Conservation (phyloP, 208 protist genomes). For the Trypanosoma rangeli region DNA sequence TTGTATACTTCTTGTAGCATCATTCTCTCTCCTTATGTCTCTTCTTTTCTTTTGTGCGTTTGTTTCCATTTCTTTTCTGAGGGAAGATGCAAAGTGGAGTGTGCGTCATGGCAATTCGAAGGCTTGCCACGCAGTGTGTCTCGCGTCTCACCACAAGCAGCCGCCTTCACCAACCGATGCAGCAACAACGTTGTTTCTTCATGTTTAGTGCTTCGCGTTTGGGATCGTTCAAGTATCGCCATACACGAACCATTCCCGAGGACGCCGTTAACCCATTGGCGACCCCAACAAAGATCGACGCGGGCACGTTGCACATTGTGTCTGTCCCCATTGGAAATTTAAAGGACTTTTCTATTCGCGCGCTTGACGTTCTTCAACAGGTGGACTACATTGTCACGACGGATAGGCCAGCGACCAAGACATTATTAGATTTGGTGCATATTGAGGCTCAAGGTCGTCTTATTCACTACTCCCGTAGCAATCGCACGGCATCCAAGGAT, state of each 20-base stretch:
- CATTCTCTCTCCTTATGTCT: too few relatives aligned
- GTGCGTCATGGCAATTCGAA: background rate
- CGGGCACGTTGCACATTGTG: conserved; percentile 79
- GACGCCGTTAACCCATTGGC: conserved; percentile 83
- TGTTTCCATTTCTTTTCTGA: background rate
- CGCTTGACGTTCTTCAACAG: conserved; percentile 75
- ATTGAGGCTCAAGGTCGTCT: conserved; percentile 78
- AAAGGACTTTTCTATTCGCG: conserved; percentile 88
- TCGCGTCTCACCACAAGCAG: background rate
- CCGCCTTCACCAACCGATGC: background rate
- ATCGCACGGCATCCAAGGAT: conserved; percentile 54
- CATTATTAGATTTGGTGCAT: conserved; percentile 81
- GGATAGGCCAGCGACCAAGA: conserved; percentile 80
- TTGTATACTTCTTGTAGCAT: too few relatives aligned
- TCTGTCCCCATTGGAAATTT: conserved; percentile 92
- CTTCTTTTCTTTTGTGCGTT: background rate
- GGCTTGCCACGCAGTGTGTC: background rate
- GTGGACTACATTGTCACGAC: conserved; percentile 91
- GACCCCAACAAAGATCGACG: conserved; percentile 76
- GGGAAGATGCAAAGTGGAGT: background rate
- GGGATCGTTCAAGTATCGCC: conserved; percentile 63
- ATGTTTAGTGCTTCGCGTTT: conserved; percentile 1
- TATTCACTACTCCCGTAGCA: conserved; percentile 84
- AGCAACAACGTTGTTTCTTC: conserved; percentile 18
- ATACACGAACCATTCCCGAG: conserved; percentile 43